Base-by-base conservation (phyloP, 73 alveolate species). In the Paramecium caudatum region DNA sequence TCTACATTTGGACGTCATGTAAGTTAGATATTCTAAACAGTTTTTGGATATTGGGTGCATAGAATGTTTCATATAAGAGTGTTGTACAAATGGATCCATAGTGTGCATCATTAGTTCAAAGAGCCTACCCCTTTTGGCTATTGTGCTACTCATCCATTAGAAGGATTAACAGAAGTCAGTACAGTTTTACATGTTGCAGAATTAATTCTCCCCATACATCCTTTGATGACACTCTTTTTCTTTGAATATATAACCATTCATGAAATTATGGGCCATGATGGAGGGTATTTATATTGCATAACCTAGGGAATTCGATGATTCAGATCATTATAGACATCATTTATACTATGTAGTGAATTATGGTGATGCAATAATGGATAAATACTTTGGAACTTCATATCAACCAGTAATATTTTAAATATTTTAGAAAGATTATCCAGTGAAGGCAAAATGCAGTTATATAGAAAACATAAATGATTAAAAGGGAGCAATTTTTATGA, bases 301-400 rank as follows among this genome's bases (percentile, higher is more conserved):
- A 10, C 15, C 7, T 65, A 65, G 68, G 6, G 47, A 74, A 3
- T 41, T 21, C 15, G 88, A 74, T 43, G 37, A 36, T 74, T 74
- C 88, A 3, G 88, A 74, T 21, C 88, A 74, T 74, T 74, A 74
- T 4, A 37, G 69, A 74, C 88, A 74, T 74, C 88, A 74, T 74
- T 41, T 74, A 0, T 74, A 74, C 43, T 74, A 74, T 21, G 68
- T 45, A 39, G 88, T 74, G 9, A 74, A 74, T 45, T 74, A 5
- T 74, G 88, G 88, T 4, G 88, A 74, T 74, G 25, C 88, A 16
- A 16, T 74, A 39, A 74, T 74, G 88, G 88, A 74, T 74, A 47
- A 45, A 39, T 45, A 16, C 5, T 74, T 74, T 74, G 88, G 88
- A 0, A 74, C 69, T 3, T 41, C 61, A 9, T 55, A 55, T 2